phyloP scores from a whole-genome alignment of 164 flowering plant species.

The Nelumbo lutea region DNA sequence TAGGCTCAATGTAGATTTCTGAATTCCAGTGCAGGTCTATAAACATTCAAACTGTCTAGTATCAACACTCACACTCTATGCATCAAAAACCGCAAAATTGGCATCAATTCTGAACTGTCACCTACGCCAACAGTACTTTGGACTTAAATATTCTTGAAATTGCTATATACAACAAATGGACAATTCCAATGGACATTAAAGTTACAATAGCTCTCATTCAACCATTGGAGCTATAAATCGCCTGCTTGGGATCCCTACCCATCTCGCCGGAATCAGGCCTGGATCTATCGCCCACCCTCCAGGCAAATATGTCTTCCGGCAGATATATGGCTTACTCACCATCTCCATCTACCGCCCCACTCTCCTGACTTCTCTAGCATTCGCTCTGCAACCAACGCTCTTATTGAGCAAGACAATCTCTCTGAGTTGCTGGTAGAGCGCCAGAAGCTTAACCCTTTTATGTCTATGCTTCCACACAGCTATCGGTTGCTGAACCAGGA shows the following conservation, averaged over 20 bases:
- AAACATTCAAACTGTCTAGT: no score
- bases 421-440: slow-evolving; percentile 81
- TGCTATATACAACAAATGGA: no score
- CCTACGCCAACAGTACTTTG: no score
- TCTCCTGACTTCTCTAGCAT: slow-evolving; percentile 75
- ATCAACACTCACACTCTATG: no score
- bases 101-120: no score
- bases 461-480: slow-evolving; percentile 69
- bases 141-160: no score
- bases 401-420: slow-evolving; percentile 82
- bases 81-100: no score
- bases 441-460: slow-evolving; percentile 69
- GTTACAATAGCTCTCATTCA: no score
- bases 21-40: no score
- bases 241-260: slow-evolving; percentile 7
- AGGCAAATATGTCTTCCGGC: slow-evolving; percentile 56
- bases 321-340: slow-evolving; percentile 95
- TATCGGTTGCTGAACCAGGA: slow-evolving; percentile 81
- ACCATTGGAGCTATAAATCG: no score
- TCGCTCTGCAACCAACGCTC: slow-evolving; percentile 56
- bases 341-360: slow-evolving; percentile 76
- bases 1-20: no score
- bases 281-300: slow-evolving; percentile 22
- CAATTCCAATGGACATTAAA: not conserved
- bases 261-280: slow-evolving; percentile 16